Conservation (phyloP, 2,329 filamentous ascomycete species). For the Curvularia spicifera region DNA sequence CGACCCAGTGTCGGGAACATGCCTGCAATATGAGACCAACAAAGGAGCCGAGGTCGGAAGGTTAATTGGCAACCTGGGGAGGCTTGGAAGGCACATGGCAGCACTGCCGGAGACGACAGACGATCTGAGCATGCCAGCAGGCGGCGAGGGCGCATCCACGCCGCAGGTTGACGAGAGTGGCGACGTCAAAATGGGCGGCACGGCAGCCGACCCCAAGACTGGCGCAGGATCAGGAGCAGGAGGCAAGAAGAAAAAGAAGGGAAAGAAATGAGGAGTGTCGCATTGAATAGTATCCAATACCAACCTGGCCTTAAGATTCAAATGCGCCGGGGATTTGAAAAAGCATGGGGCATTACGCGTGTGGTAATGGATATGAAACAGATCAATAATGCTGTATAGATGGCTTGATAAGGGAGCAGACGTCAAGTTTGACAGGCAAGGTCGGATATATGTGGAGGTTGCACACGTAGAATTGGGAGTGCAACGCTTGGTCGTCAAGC, state of each 20-base stretch:
- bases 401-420: too few relatives aligned
- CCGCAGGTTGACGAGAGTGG: constrained; percentile 42
- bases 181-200: constrained; percentile 40
- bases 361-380: too few relatives aligned
- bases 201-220: constrained; percentile 26
- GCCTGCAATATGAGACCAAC: constrained; percentile 88
- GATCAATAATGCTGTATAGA: too few relatives aligned
- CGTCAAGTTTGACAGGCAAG: too few relatives aligned
- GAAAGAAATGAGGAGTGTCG: constrained; percentile 53
- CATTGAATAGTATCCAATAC: background rate
- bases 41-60: constrained; percentile 90
- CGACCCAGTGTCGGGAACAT: constrained; percentile 79
- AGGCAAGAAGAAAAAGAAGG: constrained; percentile 60
- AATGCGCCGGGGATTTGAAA: background rate
- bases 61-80: constrained; percentile 77
- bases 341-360: background rate
- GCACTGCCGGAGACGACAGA: constrained; percentile 54
- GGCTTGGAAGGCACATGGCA: constrained; percentile 70
- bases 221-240: constrained; percentile 33
- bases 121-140: constrained; percentile 45
- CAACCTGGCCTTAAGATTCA: background rate
- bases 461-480: too few relatives aligned
- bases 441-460: too few relatives aligned
- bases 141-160: constrained; percentile 38
- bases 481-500: too few relatives aligned